Conservation (phyloP, 2,329 filamentous ascomycete species). For the Basipetospora chlamydospora region DNA sequence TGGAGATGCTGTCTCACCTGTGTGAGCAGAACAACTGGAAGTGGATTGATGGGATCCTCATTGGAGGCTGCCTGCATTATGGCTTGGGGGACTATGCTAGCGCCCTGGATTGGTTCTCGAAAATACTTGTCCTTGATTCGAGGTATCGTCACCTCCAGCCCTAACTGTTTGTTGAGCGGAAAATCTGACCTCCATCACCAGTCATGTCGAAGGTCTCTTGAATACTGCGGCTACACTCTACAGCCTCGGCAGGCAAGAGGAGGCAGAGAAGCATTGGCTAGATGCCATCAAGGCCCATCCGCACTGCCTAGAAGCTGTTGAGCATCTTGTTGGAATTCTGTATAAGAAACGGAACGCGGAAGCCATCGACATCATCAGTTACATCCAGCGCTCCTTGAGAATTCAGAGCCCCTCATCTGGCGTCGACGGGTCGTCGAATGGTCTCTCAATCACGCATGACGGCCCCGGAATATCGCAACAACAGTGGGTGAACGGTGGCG, state of each 20-base stretch:
- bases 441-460: conserved; percentile 10
- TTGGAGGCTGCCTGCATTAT: conserved; percentile 86
- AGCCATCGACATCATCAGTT: conserved; percentile 75
- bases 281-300: conserved; percentile 71
- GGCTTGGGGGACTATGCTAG: conserved; percentile 73
- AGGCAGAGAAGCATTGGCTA: conserved; percentile 78
- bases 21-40: conserved; percentile 71
- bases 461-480: too few species aligned
- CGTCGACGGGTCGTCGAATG: conserved; percentile 7
- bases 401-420: too few species aligned
- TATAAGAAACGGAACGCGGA: conserved; percentile 74
- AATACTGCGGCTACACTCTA: conserved; percentile 84
- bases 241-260: conserved; percentile 64
- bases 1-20: conserved; percentile 57
- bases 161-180: conserved; percentile 1
- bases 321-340: conserved; percentile 79
- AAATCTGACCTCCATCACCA: conserved; percentile 21
- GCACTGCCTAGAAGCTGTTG: conserved; percentile 84
- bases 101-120: conserved; percentile 59
- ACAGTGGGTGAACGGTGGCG: background rate
- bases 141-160: conserved; percentile 23
- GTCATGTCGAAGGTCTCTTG: conserved; percentile 83
- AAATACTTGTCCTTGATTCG: conserved; percentile 40
- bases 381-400: conserved; percentile 61
- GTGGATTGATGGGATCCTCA: conserved; percentile 86